phyloP scores from a whole-genome alignment of 495 filamentous ascomycete species.

The Aspergillus sclerotiicarbonarius region DNA sequence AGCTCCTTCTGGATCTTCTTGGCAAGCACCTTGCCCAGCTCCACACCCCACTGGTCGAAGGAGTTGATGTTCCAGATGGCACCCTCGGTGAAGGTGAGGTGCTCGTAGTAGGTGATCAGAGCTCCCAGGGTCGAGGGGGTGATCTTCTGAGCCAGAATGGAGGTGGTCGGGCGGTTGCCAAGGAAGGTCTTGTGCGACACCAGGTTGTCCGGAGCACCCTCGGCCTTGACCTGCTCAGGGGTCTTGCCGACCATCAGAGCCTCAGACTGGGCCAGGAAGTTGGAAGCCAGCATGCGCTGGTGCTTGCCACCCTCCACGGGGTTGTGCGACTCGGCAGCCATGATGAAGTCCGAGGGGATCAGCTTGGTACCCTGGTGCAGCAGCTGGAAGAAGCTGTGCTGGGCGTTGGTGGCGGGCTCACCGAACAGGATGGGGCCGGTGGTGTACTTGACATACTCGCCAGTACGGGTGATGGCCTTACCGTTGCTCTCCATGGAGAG shows the following conservation, averaged over 20 bases:
- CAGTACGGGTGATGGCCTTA: constrained; percentile 90
- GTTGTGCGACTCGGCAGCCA: constrained; percentile 95
- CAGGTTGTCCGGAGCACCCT: constrained; percentile 79
- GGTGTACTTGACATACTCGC: constrained; percentile 92
- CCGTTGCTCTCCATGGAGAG: constrained; percentile 99
- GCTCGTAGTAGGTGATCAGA: constrained; percentile 97
- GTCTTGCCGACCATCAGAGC: constrained; percentile 99
- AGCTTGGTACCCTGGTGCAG: constrained; percentile 99
- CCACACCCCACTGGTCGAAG: constrained; percentile 99
- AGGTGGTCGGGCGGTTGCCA: constrained; percentile 94
- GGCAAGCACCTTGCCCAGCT: constrained; percentile 92
- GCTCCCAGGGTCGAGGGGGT: constrained; percentile 92
- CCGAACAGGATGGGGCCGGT: constrained; percentile 94
- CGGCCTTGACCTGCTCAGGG: constrained; percentile 80
- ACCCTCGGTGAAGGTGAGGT: constrained; percentile 95
- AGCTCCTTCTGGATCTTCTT: constrained; percentile 83
- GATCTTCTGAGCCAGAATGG: constrained; percentile 90
- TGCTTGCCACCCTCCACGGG: constrained; percentile 87
- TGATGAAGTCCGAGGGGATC: constrained; percentile 96
- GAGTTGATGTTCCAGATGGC: constrained; percentile 99
- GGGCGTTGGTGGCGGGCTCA: constrained; percentile 97
- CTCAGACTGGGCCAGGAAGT: constrained; percentile 97
- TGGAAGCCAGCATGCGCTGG: constrained; percentile 97
- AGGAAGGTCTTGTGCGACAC: constrained; percentile 99
- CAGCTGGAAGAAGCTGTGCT: constrained; percentile 99